Base-by-base conservation (phyloP, 768 basidiomycete genomes). In the Hygrocybe punicea region DNA sequence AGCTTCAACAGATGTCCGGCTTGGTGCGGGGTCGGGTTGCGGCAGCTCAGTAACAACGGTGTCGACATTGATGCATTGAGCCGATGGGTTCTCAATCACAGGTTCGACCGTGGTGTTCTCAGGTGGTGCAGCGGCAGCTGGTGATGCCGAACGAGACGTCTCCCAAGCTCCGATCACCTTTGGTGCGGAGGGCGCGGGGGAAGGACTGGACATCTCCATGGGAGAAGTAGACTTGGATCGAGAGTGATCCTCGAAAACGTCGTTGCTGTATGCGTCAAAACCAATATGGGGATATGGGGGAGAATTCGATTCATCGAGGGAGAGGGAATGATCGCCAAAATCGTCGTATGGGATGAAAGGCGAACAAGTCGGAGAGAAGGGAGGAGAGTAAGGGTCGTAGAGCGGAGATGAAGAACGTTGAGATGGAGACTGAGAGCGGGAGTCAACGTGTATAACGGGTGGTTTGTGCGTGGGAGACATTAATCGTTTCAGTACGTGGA, bases 171-270 rank as follows among this genome's bases (percentile, higher is more conserved):
- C 57, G 34, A 9, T 42, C 45, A 34, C 52, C 53, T 42, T 42
- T 56, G 51, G 23, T 40, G 40, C 29, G 24, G 54, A 29, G 24
- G 65, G 61, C 10, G 68, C 61, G 14, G 73, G 69, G 1, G 75
- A 71, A 3, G 78, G 76, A 21, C 75, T 78, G 11, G 72, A 72
- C 4, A 81, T 67, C 17, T 79, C 78, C 74, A 82, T 80, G 0
- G 81, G 78, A 6, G 81, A 79, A 44, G 70, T 71, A 23, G 79
- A 78, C 39, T 73, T 71, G 1, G 75, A 76, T 33, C 59, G 59
- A 36, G 65, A 47, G 33, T 55, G 60, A 23, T 63, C 52, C 11
- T 63, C 60, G n/a, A 52, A 39, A 54, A 57, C 16, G 40, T 56
- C n/a, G 59, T 40, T 17, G 40, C 45, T 33, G 60, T 54, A 40